These are phyloP conservation scores for Cardamine occulta DNA, from an alignment of 345 rosid genomes.

Conservation along the genomic window DNA sequence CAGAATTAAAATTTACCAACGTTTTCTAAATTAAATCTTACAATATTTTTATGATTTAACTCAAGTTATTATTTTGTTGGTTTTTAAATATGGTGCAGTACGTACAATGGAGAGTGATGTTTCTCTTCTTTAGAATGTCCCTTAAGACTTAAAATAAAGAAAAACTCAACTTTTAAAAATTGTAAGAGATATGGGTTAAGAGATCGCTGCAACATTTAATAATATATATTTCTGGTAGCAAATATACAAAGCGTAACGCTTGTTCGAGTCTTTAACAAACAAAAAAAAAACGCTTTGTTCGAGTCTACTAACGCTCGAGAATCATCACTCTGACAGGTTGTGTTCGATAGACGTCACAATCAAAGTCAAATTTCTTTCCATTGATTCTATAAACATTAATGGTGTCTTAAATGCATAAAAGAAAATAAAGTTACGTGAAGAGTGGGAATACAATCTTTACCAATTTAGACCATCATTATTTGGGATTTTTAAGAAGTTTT, in stretches of 20 bases:
- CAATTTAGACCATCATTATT: too few relatives aligned
- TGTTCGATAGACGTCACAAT: too few relatives aligned
- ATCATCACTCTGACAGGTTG: background rate
- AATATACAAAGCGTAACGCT: background rate
- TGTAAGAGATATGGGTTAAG: background rate
- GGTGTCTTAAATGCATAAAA: background rate
- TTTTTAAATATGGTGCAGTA: background rate
- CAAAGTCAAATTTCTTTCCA: background rate
- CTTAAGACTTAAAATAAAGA: background rate
- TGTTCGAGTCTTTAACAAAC: background rate
- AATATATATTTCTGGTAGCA: background rate
- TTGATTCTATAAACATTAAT: background rate
- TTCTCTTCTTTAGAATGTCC: constrained; percentile 7
- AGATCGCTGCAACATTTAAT: background rate
- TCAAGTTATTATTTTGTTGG: background rate
- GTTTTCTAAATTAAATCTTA: background rate
- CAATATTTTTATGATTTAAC: background rate
- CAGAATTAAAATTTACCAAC: background rate
- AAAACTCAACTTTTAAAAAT: background rate
- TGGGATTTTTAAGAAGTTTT: too few relatives aligned
- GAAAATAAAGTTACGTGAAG: background rate
- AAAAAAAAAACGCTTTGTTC: background rate
- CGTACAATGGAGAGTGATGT: background rate
- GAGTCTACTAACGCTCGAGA: background rate
- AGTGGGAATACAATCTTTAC: background rate